Base-by-base conservation (phyloP, 768 basidiomycete species). In the Zangia roseola region DNA sequence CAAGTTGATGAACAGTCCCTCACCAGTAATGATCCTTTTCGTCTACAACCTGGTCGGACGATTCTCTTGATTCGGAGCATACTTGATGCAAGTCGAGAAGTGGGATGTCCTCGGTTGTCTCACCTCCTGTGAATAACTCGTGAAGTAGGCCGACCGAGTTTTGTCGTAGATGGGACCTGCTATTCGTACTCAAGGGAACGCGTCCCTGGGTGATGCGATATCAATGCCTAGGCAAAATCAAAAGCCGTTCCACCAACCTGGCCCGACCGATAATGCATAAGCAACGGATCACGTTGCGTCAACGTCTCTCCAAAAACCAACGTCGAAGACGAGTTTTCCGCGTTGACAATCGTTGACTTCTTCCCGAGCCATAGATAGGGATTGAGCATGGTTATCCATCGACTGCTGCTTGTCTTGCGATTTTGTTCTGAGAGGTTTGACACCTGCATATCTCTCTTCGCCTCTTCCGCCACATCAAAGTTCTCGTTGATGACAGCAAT, bases 401-500 rank as follows among this genome's bases (percentile, higher is more conserved):
- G 45, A 36, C 42, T 44, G 21, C 61, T 47, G 76, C 69, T 40
- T 74, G 73, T 20, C n/a, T 77, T 76, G 49, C 84, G 79, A 51
- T 81, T 76, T 35, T 77, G 76, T 14, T 73, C 81, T 71, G 79
- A 82, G 62, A 83, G 87, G 40, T 82, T 78, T 6, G 82, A 80
- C 6, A 86, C 83, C 67, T 97, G 95, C 53, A 86, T 78, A 14
- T 79, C 78, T 44, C 86, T 82, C 73, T 97, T 97, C 23, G 83
- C 79, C 62, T 94, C 91, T 61, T 97, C 95, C 0, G 92, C 92
- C 6, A 97, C 83, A 20, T 85, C 77, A 59, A 98, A 97, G 68
- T 94, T 95, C 74, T 94, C 93, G 60, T 94, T 91, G 75, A 97
- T 93, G 38, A 95, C 93, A 28, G 95, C 95, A 60, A 98, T 91